phyloP scores from a whole-genome alignment of 371 early-diverging fungal genomes.

The Syncephalastrum sp. region DNA sequence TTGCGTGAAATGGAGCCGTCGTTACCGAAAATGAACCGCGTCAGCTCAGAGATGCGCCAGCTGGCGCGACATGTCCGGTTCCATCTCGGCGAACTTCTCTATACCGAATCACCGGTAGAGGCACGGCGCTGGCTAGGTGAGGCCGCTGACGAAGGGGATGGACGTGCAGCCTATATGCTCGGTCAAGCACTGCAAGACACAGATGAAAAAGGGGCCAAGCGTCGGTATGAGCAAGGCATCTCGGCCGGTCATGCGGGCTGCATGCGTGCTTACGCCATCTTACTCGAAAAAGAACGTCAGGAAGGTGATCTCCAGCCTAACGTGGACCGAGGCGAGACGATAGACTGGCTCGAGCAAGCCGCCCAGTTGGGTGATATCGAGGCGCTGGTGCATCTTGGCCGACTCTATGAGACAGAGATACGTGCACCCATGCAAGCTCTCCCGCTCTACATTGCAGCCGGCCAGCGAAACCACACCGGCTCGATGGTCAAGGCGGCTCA shows the following conservation, averaged over 20 bases:
- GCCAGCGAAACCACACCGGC: constrained; percentile 12
- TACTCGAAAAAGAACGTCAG: constrained; percentile 13
- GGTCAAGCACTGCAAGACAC: constrained; percentile 11
- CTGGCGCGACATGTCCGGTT: constrained; percentile 31
- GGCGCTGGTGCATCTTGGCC: constrained; percentile 18
- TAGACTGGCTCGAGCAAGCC: constrained; percentile 20
- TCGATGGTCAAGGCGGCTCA: constrained; percentile 19
- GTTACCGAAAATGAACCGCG: constrained; percentile 21
- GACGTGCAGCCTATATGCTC: constrained; percentile 17
- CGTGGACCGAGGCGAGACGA: constrained; percentile 13
- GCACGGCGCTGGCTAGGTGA: constrained; percentile 15
- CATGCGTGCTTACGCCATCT: constrained; percentile 22
- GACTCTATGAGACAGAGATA: constrained; percentile 8
- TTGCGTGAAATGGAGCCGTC: constrained; percentile 8
- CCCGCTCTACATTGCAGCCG: constrained; percentile 15
- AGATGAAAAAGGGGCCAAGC: constrained; percentile 15
- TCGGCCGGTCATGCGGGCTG: constrained; percentile 18
- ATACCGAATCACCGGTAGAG: neutral
- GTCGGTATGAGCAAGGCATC: constrained; percentile 16
- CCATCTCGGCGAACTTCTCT: constrained; percentile 21
- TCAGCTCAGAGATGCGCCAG: constrained; percentile 24
- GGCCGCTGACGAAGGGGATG: constrained; percentile 18
- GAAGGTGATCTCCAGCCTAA: neutral
- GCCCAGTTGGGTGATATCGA: constrained; percentile 16
- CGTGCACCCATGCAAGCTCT: constrained; percentile 7